Percentiles rank a stretch among this genome's conserved stretches.
phyloP scores from a whole-genome alignment of 805 yeast species.

The Ogataea polymorpha region DNA sequence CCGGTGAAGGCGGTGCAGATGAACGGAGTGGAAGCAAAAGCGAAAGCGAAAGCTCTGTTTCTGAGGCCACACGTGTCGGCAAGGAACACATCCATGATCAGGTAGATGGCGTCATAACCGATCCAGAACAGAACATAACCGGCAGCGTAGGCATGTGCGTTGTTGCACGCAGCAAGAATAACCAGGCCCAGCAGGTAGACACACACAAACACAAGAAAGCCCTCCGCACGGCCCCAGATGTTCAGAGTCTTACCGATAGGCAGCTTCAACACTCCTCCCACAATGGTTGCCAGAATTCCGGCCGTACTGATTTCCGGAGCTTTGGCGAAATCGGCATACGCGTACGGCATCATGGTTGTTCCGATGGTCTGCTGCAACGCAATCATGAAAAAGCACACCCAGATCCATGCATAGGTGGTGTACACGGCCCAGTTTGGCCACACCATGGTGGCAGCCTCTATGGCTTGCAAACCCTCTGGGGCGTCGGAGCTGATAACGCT shows the following conservation, averaged over 20 bases:
- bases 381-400: slow-evolving; percentile 35
- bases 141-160: slow-evolving; percentile 29
- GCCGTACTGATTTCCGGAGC: slow-evolving; percentile 34
- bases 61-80: slow-evolving; percentile 30
- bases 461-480: slow-evolving; percentile 29
- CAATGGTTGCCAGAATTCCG: slow-evolving; percentile 27
- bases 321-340: slow-evolving; percentile 24
- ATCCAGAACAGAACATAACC: slow-evolving; percentile 32
- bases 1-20: slow-evolving; percentile 35
- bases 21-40: slow-evolving; percentile 29
- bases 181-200: slow-evolving; percentile 28
- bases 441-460: slow-evolving; percentile 32
- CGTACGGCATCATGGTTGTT: slow-evolving; percentile 21
- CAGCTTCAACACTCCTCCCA: slow-evolving; percentile 34
- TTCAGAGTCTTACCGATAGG: slow-evolving; percentile 29
- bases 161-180: slow-evolving; percentile 28
- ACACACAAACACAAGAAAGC: slow-evolving; percentile 23
- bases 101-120: slow-evolving; percentile 29
- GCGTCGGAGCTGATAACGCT: slow-evolving; percentile 20
- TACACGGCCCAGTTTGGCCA: slow-evolving; percentile 31
- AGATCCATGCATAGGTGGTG: slow-evolving; percentile 29
- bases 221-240: slow-evolving; percentile 33
- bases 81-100: slow-evolving; percentile 28
- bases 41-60: slow-evolving; percentile 34
- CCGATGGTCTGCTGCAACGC: slow-evolving; percentile 31